Base-by-base conservation (phyloP, 1,284 basidiomycete genomes). In the Thecaphora thlaspeos region DNA sequence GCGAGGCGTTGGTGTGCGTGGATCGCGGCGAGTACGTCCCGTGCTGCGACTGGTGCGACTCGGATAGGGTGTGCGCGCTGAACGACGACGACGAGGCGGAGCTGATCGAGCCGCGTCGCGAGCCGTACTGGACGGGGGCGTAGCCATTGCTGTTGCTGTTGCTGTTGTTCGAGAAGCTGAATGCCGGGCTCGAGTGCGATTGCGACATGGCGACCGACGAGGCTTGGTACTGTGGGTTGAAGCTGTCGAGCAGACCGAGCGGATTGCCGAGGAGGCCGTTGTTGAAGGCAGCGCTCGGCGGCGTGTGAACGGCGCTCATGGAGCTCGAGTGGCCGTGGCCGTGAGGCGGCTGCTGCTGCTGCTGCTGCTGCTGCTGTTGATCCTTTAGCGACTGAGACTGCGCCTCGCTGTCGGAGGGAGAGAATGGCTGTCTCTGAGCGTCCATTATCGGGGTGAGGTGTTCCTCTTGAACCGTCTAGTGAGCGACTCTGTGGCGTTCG, bases 81-180 rank as follows among this genome's bases (percentile, higher is more conserved):
- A 58, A n/a, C 22, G 53, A 61, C 30, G 64, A 67, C 1, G 64
- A 67, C n/a, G 55, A 52, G 14, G 57, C 45, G 5, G 64, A 67
- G 48, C 60, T 60, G 21, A 59, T 43, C 7, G 64, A 68, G 18
- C 55, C 53, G 26, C 64, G 48, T 40, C 64, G 47, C 4, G 50
- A 47, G 2, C 45, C 43, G 32, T 44, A 55, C 11, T n/a, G n/a
- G n/a, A n/a, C n/a, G n/a, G n/a, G n/a, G n/a, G n/a, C n/a, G n/a
- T n/a, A n/a, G n/a, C n/a, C n/a, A n/a, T n/a, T n/a, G n/a, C n/a
- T n/a, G n/a, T 53, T 50, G 11, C 54, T 45, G 44, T 52, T 36
- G 18, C 56, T 50, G 7, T 46, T 47, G 4, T 43, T 18, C 2
- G 48, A 42, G 24, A 58, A 44, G 1, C 43, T 49, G 30, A 48